A percentile compares a stretch with the other conserved stretches of the same genome.
Conservation (phyloP, 805 yeast genomes). For the Candida chilensis region DNA sequence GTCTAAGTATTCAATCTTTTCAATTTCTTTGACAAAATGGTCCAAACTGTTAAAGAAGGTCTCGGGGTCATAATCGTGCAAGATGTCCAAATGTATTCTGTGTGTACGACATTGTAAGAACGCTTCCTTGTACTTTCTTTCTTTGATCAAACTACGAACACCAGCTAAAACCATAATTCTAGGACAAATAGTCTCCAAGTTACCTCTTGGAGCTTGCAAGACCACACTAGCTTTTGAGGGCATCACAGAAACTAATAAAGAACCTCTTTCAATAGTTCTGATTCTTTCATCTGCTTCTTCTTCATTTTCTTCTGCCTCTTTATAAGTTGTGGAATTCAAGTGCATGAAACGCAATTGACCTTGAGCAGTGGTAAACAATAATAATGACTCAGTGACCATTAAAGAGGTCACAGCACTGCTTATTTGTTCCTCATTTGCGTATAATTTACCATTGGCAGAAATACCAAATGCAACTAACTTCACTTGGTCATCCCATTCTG, state of each 20-base stretch:
- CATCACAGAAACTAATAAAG: conserved; percentile 69
- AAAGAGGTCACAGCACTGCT: conserved; percentile 78
- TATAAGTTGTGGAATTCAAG: conserved; percentile 25
- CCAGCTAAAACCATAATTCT: conserved; percentile 84
- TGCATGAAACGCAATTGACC: conserved; percentile 78
- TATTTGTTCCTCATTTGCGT: conserved; percentile 47
- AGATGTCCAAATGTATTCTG: conserved; percentile 81
- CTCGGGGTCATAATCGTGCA: conserved; percentile 80
- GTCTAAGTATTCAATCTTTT: conserved; percentile 69
- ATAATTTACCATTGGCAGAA: conserved; percentile 67
- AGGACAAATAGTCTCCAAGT: conserved; percentile 88
- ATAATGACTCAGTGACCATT: conserved; percentile 57
- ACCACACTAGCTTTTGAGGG: conserved; percentile 80
- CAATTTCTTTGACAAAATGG: conserved; percentile 60
- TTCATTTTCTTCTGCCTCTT: conserved; percentile 4
- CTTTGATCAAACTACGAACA: conserved; percentile 61
- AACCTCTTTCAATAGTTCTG: conserved; percentile 87
- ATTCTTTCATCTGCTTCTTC: conserved; percentile 62
- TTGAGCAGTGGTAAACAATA: conserved; percentile 83
- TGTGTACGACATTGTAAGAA: conserved; percentile 81
- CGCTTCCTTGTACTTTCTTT: conserved; percentile 57
- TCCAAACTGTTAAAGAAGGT: conserved; percentile 57
- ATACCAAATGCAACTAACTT: conserved; percentile 56
- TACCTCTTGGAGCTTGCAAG: conserved; percentile 93
- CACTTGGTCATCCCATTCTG: conserved; percentile 6